Conservation (phyloP, 164 flowering plant species). For the Hamamelis virginiana region DNA sequence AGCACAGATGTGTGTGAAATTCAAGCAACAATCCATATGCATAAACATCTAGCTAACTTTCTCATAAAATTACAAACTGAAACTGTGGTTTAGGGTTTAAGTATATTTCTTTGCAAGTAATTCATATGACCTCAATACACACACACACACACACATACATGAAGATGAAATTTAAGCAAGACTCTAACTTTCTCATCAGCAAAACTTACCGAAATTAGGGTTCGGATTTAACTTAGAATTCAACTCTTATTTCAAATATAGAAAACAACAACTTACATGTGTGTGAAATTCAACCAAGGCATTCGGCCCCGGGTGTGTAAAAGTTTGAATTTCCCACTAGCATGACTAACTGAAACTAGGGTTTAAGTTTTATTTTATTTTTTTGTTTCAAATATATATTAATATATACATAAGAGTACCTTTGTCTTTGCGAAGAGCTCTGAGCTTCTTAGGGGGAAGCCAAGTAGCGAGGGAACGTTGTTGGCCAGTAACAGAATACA, state of each 20-base stretch:
- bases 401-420: constrained; percentile 26
- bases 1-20: no score
- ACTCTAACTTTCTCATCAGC: no score
- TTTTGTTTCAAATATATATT: background rate
- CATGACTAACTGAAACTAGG: background rate
- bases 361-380: background rate
- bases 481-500: constrained; percentile 61
- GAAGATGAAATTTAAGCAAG: no score
- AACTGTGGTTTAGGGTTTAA: no score
- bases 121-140: no score
- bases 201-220: no score
- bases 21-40: no score
- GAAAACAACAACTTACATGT: background rate
- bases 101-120: no score
- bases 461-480: constrained; percentile 61
- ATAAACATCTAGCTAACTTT: no score
- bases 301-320: background rate
- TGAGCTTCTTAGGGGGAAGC: constrained; percentile 72
- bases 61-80: no score
- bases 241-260: background rate
- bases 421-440: constrained; percentile 67
- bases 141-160: no score
- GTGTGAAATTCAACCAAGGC: background rate
- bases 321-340: background rate
- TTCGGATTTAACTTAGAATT: no score